Conservation (phyloP, 176 grass and related monocot species). For the Saccharum officinarum region DNA sequence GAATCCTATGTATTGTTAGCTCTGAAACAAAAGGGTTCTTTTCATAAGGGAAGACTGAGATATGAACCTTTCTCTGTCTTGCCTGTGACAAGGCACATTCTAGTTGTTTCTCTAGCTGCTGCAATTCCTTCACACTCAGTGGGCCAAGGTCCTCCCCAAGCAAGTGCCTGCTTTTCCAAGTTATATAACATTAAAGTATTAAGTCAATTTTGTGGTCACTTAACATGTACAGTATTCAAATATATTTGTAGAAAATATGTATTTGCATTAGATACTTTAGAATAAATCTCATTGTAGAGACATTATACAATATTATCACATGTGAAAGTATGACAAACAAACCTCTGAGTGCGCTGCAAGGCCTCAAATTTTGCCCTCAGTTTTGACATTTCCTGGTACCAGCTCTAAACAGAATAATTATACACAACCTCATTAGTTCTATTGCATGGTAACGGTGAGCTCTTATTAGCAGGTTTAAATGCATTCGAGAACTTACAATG, state of each 20-base stretch:
- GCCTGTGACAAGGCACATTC: slow-evolving; percentile 86
- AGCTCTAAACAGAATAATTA: slow-evolving; percentile 52
- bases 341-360: slow-evolving; percentile 94
- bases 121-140: slow-evolving; percentile 89
- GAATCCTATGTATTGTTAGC: neutral
- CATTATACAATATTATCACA: neutral
- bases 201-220: neutral
- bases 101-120: slow-evolving; percentile 90
- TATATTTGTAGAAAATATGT: neutral
- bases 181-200: neutral
- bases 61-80: slow-evolving; percentile 75
- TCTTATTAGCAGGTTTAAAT: neutral
- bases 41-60: neutral
- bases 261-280: neutral
- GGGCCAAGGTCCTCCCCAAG: slow-evolving; percentile 97
- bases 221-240: neutral
- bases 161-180: slow-evolving; percentile 65
- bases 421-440: neutral
- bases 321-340: neutral
- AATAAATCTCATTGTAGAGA: neutral
- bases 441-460: neutral
- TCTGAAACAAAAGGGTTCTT: neutral
- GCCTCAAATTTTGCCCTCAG: slow-evolving; percentile 84
- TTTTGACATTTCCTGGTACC: slow-evolving; percentile 95
- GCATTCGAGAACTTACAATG: neutral